These are phyloP conservation scores for Trichoderma parareesei DNA, from an alignment of 495 filamentous ascomycete species.

Conservation along the genomic window DNA sequence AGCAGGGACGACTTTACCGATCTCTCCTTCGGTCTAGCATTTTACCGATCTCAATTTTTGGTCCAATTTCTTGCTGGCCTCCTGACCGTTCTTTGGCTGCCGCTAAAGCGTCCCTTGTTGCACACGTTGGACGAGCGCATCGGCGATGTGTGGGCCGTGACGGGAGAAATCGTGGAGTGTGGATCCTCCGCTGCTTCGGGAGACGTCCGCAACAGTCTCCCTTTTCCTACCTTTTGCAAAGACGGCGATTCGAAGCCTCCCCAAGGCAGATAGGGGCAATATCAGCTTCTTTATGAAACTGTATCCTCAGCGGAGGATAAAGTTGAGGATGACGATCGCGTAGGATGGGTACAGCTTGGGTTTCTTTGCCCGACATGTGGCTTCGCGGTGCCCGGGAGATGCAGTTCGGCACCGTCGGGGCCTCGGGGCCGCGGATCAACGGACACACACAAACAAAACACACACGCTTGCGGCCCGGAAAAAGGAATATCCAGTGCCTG, in stretches of 20 bases:
- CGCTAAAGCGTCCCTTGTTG: neutral
- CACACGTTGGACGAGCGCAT: neutral
- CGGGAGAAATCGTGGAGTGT: constrained; percentile 8
- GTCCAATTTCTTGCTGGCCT: neutral
- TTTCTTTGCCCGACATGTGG: no score
- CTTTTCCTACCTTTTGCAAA: neutral
- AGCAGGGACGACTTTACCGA: neutral
- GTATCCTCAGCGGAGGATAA: no score
- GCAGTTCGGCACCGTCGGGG: neutral
- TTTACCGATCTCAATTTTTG: neutral
- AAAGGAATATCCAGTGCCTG: neutral
- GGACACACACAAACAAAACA: neutral
- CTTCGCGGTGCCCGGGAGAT: neutral
- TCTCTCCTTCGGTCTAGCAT: neutral
- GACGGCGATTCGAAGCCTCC: neutral
- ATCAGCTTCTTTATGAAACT: neutral
- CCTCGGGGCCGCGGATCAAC: neutral
- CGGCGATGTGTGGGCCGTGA: neutral
- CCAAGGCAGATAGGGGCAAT: neutral
- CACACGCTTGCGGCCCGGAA: neutral
- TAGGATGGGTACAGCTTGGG: no score
- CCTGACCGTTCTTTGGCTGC: constrained; percentile 2
- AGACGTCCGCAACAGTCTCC: neutral
- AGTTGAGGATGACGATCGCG: no score
- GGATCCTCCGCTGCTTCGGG: constrained; percentile 1